Evolutionary conservation across 805 yeast species (phyloP).

Genomic region (Metschnikowia sp.): DNA sequence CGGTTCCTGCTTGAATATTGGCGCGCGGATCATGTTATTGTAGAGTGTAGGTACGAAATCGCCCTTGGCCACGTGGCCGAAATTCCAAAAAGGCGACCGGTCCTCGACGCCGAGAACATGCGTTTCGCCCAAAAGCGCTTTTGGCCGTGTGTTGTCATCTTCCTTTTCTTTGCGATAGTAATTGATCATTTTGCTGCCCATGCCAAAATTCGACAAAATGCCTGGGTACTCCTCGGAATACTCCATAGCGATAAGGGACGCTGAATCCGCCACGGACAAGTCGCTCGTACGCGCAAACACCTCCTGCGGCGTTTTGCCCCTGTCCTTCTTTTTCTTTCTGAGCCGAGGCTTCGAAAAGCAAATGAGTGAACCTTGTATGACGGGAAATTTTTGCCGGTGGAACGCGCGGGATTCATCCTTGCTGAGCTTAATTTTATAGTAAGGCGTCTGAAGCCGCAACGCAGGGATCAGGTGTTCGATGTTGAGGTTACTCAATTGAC

Average conservation of each 20-base stretch:
- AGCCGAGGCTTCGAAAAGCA: conserved; percentile 70
- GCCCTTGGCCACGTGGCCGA: conserved; percentile 94
- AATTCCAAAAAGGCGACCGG: conserved; percentile 96
- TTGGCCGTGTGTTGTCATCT: conserved; percentile 84
- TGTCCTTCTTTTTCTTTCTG: conserved; percentile 86
- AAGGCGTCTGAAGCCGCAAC: conserved; percentile 80
- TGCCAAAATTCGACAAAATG: conserved; percentile 83
- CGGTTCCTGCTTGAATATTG: conserved; percentile 83
- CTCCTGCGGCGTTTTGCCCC: conserved; percentile 76
- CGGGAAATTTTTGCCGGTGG: conserved; percentile 74
- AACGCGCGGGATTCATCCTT: conserved; percentile 68
- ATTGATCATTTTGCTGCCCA: conserved; percentile 91
- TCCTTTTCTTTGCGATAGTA: conserved; percentile 83
- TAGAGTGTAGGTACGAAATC: conserved; percentile 90
- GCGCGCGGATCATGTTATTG: conserved; percentile 89
- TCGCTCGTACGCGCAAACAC: conserved; percentile 69
- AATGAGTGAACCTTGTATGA: conserved; percentile 75
- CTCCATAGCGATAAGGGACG: conserved; percentile 73
- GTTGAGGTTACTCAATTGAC: conserved; percentile 84
- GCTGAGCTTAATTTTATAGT: conserved; percentile 72
- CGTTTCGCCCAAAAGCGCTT: conserved; percentile 87
- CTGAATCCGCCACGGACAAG: conserved; percentile 79
- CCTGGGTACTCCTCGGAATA: conserved; percentile 88
- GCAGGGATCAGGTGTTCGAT: conserved; percentile 95
- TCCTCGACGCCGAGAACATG: conserved; percentile 95